Evolutionary conservation across 106 monocot genomes (phyloP).

Genomic region (Amphibolis antarctica): DNA sequence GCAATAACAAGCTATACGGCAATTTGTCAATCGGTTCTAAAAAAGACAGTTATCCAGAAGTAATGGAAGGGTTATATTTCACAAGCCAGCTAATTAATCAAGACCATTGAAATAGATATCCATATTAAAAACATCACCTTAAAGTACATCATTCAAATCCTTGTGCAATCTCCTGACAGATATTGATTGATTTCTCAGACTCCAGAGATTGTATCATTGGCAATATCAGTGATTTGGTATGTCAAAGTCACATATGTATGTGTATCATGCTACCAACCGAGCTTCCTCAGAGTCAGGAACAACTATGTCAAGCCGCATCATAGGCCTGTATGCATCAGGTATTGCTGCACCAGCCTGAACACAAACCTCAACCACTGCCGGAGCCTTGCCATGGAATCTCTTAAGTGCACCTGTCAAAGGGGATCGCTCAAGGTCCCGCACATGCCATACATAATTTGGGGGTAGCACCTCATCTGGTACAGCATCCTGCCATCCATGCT

Average conservation of each 20-base stretch:
- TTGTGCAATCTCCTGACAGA: no score
- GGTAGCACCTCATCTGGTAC: slow-evolving; percentile 69
- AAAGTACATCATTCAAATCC: no score
- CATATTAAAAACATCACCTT: no score
- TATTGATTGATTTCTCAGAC: no score
- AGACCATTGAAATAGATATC: no score
- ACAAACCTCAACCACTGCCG: slow-evolving; percentile 77
- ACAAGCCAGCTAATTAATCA: no score
- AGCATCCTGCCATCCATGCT: slow-evolving; percentile 95
- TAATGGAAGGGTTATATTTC: no score
- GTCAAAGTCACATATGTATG: background rate
- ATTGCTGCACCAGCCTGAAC: slow-evolving; percentile 87
- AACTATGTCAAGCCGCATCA: slow-evolving; percentile 88
- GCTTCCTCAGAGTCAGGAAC: slow-evolving; percentile 76
- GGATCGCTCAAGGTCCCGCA: slow-evolving; percentile 34
- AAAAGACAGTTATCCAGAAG: no score
- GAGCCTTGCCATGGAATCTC: slow-evolving; percentile 83
- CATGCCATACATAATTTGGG: slow-evolving; percentile 81
- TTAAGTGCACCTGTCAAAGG: slow-evolving; percentile 38
- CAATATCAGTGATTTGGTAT: background rate
- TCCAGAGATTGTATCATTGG: no score
- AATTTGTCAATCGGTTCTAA: no score
- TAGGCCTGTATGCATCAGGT: slow-evolving; percentile 53
- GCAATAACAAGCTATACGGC: no score
- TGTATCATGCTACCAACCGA: slow-evolving; percentile 33